Evolutionary conservation across 2,329 filamentous ascomycete species (phyloP).

Genomic region (Tolypocladium guangdongense): DNA sequence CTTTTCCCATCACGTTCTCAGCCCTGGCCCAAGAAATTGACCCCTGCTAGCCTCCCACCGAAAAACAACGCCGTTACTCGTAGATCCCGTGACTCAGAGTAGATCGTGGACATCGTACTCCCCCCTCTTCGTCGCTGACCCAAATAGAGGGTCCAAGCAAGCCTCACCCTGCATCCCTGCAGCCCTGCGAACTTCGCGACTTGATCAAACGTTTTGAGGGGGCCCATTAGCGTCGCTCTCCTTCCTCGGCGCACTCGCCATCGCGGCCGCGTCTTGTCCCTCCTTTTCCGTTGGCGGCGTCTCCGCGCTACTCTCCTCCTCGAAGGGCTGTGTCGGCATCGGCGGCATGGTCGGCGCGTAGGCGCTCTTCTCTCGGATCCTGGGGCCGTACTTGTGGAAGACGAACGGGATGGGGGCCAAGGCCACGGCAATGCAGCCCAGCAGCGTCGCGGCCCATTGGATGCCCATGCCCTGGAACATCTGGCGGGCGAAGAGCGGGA

Average conservation of each 20-base stretch:
- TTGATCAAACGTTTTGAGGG: conserved; percentile 6
- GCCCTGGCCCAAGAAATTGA: not conserved
- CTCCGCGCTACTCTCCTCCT: conserved; percentile 9
- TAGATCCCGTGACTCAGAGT: not conserved
- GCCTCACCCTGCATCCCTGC: not conserved
- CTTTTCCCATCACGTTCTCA: not conserved
- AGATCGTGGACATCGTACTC: not conserved
- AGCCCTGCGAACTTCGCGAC: not conserved
- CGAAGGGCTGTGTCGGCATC: conserved; percentile 7
- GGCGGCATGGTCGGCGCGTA: conserved; percentile 38
- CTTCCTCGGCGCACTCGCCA: conserved; percentile 22
- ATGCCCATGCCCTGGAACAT: conserved; percentile 56
- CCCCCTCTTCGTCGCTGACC: not conserved
- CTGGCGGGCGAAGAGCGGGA: conserved; percentile 67
- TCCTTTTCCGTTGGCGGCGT: conserved; percentile 19
- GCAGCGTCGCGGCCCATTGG: conserved; percentile 49
- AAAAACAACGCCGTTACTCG: not conserved
- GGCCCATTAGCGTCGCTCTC: conserved; percentile 13
- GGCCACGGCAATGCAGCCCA: conserved; percentile 46
- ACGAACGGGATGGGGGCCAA: conserved; percentile 52
- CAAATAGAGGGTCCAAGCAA: too few relatives aligned
- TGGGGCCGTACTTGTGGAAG: conserved; percentile 50
- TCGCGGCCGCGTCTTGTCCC: conserved; percentile 19
- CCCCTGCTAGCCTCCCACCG: not conserved
- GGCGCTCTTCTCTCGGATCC: conserved; percentile 42